These are phyloP conservation scores for Nadsonia starkeyi-henricii DNA, from an alignment of 1,139 yeast genomes.

Conservation along the genomic window DNA sequence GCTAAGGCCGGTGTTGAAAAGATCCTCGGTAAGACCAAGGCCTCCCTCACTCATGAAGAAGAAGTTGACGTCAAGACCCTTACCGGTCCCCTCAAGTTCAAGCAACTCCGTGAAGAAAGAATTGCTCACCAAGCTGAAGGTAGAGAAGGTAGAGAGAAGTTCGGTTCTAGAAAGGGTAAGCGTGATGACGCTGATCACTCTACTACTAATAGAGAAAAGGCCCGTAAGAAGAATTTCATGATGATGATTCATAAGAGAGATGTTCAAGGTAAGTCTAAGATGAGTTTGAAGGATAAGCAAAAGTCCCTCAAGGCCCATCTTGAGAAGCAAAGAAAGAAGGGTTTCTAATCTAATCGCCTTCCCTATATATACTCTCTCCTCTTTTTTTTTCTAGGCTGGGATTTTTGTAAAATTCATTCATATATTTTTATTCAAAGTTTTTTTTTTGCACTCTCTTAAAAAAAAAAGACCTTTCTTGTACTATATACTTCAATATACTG, in stretches of 20 bases:
- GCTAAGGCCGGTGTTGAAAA: slow-evolving; percentile 75
- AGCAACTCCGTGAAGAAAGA: slow-evolving; percentile 81
- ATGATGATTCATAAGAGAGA: slow-evolving; percentile 95
- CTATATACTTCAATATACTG: neutral
- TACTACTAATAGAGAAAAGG: slow-evolving; percentile 91
- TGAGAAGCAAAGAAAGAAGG: slow-evolving; percentile 79
- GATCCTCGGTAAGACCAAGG: slow-evolving; percentile 43
- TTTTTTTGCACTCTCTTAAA: neutral
- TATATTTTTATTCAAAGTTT: neutral
- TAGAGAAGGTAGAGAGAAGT: slow-evolving; percentile 72
- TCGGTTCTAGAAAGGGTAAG: slow-evolving; percentile 78
- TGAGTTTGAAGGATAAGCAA: slow-evolving; percentile 84
- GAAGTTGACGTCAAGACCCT: slow-evolving; percentile 65
- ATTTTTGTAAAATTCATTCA: neutral
- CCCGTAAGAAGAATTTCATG: slow-evolving; percentile 94
- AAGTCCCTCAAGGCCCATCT: slow-evolving; percentile 75
- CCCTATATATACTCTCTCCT: slow-evolving; percentile 2
- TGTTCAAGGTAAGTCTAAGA: slow-evolving; percentile 86
- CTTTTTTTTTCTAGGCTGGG: too few species aligned
- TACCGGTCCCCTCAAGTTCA: slow-evolving; percentile 75
- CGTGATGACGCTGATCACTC: slow-evolving; percentile 52
- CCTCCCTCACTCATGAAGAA: slow-evolving; percentile 46
- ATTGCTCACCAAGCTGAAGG: slow-evolving; percentile 81
- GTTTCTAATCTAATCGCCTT: slow-evolving; percentile 18
- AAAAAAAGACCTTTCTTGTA: neutral